phyloP scores from a whole-genome alignment of 441 rosid species.

The Aquilaria agallochum region DNA sequence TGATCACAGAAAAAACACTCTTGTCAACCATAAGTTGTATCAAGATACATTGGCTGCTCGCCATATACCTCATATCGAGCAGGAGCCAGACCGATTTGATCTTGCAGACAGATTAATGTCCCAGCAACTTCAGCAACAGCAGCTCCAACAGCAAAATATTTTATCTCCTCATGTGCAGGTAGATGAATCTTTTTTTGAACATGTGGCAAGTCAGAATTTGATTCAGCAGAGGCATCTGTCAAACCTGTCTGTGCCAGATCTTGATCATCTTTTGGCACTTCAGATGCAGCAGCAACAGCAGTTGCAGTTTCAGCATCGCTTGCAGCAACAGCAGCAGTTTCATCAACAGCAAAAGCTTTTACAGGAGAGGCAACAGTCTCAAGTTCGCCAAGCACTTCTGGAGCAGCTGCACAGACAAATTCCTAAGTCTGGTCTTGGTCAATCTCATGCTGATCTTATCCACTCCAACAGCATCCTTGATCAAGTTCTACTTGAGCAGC shows the following conservation, averaged over 20 bases:
- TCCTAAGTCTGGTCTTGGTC: slow-evolving; percentile 55
- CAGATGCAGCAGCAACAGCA: slow-evolving; percentile 53
- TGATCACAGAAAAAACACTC: slow-evolving; percentile 43
- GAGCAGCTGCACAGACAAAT: slow-evolving; percentile 60
- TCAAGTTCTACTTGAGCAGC: slow-evolving; percentile 71
- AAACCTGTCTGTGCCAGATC: slow-evolving; percentile 30
- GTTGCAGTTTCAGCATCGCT: slow-evolving; percentile 34
- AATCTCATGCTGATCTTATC: slow-evolving; percentile 41
- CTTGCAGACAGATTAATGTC: slow-evolving; percentile 45
- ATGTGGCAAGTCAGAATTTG: slow-evolving; percentile 27
- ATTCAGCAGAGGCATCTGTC: slow-evolving; percentile 36
- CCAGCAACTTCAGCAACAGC: slow-evolving; percentile 47
- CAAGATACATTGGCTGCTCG: slow-evolving; percentile 49
- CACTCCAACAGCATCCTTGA: slow-evolving; percentile 42
- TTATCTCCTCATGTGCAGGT: slow-evolving; percentile 25
- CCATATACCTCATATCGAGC: slow-evolving; percentile 46
- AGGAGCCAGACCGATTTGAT: slow-evolving; percentile 44
- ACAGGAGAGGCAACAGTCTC: slow-evolving; percentile 65
- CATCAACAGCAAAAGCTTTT: slow-evolving; percentile 64
- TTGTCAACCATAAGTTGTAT: slow-evolving; percentile 34
- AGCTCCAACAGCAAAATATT: slow-evolving; percentile 28
- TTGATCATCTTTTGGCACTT: slow-evolving; percentile 50
- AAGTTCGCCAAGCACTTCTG: slow-evolving; percentile 57
- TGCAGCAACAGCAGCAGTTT: slow-evolving; percentile 46
- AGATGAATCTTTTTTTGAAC: slow-evolving; percentile 34